phyloP scores from a whole-genome alignment of 2,329 filamentous ascomycete species.

The Fonsecaea pugnacius region DNA sequence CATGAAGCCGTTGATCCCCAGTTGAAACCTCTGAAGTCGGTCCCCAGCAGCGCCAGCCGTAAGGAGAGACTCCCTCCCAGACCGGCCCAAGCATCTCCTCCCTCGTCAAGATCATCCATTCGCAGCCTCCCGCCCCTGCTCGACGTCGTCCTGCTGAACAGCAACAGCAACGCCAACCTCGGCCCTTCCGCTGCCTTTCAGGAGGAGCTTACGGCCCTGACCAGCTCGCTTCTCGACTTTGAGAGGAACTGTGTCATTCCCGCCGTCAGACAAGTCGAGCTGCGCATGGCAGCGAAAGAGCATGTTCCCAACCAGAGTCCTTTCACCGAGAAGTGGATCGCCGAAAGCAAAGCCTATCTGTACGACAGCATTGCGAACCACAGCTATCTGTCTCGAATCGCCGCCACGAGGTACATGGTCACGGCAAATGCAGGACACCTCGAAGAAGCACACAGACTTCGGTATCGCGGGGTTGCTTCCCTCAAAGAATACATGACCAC shows the following conservation, averaged over 20 bases:
- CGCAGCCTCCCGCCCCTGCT: slow-evolving; percentile 6
- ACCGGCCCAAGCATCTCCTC: not conserved
- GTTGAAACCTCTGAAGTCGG: not conserved
- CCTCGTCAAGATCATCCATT: slow-evolving; percentile 1
- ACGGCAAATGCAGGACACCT: slow-evolving; percentile 9
- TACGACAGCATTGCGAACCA: slow-evolving; percentile 19
- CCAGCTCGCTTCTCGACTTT: slow-evolving; percentile 14
- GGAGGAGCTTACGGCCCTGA: slow-evolving; percentile 2
- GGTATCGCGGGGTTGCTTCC: slow-evolving; percentile 5
- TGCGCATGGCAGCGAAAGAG: slow-evolving; percentile 10
- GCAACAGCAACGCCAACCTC: slow-evolving; percentile 5
- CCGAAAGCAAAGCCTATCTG: slow-evolving; percentile 17
- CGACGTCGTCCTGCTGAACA: slow-evolving; percentile 10
- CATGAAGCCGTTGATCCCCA: slow-evolving; percentile 1
- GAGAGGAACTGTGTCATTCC: slow-evolving; percentile 17
- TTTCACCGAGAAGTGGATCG: slow-evolving; percentile 16
- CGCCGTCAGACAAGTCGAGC: slow-evolving; percentile 12
- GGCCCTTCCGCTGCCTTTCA: not conserved
- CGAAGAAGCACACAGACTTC: slow-evolving; percentile 1
- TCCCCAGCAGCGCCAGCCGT: not conserved
- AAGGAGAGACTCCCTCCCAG: not conserved
- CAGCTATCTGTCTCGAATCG: slow-evolving; percentile 22
- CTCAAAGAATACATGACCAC: slow-evolving; percentile 16
- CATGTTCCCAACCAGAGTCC: slow-evolving; percentile 4
- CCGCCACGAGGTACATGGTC: slow-evolving; percentile 11